Evolutionary conservation across 2,329 filamentous ascomycete species (phyloP).

Genomic region (Hypomyces rosellus): DNA sequence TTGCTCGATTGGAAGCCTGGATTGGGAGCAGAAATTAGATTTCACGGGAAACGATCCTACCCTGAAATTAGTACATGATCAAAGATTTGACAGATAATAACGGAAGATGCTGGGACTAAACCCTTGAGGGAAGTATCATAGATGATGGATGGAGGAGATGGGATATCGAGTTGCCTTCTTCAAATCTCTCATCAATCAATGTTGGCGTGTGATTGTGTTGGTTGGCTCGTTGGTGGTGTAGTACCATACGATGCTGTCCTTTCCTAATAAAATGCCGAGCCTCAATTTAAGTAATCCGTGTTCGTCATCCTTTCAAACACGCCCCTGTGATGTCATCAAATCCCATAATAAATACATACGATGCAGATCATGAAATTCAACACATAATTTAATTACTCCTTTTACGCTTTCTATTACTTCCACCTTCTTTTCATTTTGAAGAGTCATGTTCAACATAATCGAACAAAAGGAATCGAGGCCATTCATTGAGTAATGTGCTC

Average conservation of each 20-base stretch:
- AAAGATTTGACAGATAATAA: no score
- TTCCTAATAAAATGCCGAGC: not conserved
- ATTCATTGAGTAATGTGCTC: constrained; percentile 55
- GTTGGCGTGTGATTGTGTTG: no score
- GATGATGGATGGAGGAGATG: no score
- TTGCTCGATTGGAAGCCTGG: not conserved
- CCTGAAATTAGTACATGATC: no score
- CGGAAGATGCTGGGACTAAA: no score
- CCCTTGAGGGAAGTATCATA: no score
- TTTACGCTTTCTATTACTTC: not conserved
- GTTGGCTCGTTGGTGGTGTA: no score
- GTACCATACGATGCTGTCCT: no score
- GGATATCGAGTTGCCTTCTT: no score
- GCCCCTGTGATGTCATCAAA: not conserved
- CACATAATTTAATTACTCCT: not conserved
- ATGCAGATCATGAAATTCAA: not conserved
- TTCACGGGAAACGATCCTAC: no score
- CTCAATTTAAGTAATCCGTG: not conserved
- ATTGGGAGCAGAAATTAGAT: no score
- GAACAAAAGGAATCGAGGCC: constrained; percentile 56
- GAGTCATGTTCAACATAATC: constrained; percentile 6
- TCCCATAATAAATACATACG: not conserved
- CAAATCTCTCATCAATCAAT: no score
- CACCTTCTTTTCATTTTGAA: not conserved
- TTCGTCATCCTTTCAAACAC: not conserved